These are phyloP conservation scores for Drosera spatulata DNA, from an alignment of 179 eudicot species.

Conservation along the genomic window DNA sequence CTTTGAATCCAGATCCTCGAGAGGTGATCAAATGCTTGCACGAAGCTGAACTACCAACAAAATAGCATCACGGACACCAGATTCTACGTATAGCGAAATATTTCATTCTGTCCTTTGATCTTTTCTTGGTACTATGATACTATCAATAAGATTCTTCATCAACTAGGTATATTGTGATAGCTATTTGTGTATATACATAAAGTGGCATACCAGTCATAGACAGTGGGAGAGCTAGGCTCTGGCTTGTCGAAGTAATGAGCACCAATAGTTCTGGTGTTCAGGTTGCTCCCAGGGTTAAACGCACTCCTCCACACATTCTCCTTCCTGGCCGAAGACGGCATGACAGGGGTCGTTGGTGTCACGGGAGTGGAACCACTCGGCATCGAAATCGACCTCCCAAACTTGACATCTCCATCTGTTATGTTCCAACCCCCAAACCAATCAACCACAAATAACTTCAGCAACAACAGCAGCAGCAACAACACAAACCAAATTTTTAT, in stretches of 20 bases:
- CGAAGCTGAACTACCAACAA: no score
- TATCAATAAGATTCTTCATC: neutral
- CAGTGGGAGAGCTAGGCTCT: slow-evolving; percentile 55
- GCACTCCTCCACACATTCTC: slow-evolving; percentile 95
- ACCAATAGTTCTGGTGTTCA: slow-evolving; percentile 49
- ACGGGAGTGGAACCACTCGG: slow-evolving; percentile 22
- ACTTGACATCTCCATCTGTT: slow-evolving; percentile 12
- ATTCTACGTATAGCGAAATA: neutral
- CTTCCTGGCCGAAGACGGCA: slow-evolving; percentile 38
- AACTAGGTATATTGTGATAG: neutral
- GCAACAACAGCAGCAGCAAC: neutral
- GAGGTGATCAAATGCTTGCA: no score
- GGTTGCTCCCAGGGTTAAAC: slow-evolving; percentile 80
- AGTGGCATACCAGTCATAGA: slow-evolving; percentile 67
- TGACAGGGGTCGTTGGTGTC: slow-evolving; percentile 43
- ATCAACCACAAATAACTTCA: neutral
- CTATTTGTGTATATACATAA: neutral
- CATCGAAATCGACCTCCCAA: slow-evolving; percentile 37
- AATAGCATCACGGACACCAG: no score
- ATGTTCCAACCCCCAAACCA: neutral
- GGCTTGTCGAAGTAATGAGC: slow-evolving; percentile 64
- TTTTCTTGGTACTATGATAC: neutral
- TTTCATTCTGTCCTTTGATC: neutral
- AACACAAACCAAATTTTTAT: neutral
- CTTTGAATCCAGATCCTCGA: no score